Base-by-base conservation (phyloP, 345 rosid genomes). In the Erucastrum elatum region DNA sequence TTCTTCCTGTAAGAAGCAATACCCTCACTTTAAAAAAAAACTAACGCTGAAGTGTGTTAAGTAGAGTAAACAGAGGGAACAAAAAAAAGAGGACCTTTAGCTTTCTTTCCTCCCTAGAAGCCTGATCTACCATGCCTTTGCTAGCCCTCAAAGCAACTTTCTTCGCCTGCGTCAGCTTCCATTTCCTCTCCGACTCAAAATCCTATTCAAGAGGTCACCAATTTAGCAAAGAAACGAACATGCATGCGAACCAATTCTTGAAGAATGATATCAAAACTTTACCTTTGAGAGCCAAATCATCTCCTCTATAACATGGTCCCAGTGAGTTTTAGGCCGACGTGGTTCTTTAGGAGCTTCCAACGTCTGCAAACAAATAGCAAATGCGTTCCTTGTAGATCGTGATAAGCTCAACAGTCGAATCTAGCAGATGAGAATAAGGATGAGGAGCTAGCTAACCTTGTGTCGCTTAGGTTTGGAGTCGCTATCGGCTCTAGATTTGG, bases 261-360 rank as follows among this genome's bases (percentile, higher is more conserved):
- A 4, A 8, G 10, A 80, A 55, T 4, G 16, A 51, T 44, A 55
- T 16, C 31, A 1, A 63, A 5, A 0, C 13, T 17, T 78, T 81
- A 96, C 99, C 98, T 96, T 96, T 31, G 99, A 91, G 64, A 96
- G 84, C 99, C 99, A 96, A 81, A 70, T 82, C 99, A 96, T 96
- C 87, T 96, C 99, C 76, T 91, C 99, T 64, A 96, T 68, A 68
- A 96, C 99, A 87, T 96, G 98, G 86, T 96, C 98, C 99, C 98
- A 96, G 71, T 96, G 99, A 82, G 97, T 76, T 82, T 93, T 96
- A 70, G 94, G 91, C 8, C 99, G 97, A 31, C 86, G 90, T 13
- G 97, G 99, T 80, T 90, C 98, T 87, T 85, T 87, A 31, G 96
- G 97, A 49, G 93, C 98, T 87, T 96, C 99, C 64, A 91, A 91